These are phyloP conservation scores for Paracamarosporium sp. DNA, from an alignment of 2,329 filamentous ascomycete genomes.

Conservation along the genomic window DNA sequence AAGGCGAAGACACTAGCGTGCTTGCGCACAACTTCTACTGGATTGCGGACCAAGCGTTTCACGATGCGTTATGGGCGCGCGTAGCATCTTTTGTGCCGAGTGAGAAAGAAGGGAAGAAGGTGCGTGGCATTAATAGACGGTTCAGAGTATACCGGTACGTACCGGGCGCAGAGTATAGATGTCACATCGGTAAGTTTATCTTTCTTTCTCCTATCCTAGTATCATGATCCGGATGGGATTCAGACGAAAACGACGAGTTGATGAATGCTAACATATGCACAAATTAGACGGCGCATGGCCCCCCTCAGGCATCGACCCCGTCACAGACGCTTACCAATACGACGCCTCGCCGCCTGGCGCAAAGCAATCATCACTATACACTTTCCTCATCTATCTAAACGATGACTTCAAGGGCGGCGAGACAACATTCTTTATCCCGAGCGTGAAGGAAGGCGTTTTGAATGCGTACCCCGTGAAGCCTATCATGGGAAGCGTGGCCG, in stretches of 20 bases:
- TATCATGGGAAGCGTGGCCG: constrained; percentile 70
- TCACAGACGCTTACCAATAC: constrained; percentile 67
- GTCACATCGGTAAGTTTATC: constrained; percentile 61
- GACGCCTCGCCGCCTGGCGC: constrained; percentile 66
- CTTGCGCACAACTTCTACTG: constrained; percentile 78
- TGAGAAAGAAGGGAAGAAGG: constrained; percentile 61
- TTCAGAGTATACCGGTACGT: constrained; percentile 78
- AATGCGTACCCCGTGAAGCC: constrained; percentile 74
- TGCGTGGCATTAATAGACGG: constrained; percentile 70
- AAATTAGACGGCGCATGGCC: constrained; percentile 71
- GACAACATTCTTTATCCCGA: constrained; percentile 74
- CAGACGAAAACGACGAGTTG: too few species aligned
- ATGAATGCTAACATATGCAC: too few species aligned
- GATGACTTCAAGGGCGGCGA: constrained; percentile 76
- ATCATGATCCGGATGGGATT: too few species aligned
- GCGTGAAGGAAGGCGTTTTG: constrained; percentile 67
- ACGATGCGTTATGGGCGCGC: constrained; percentile 68
- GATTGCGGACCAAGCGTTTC: constrained; percentile 69
- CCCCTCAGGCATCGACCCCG: constrained; percentile 67
- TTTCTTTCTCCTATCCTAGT: not conserved
- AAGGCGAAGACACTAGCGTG: constrained; percentile 67
- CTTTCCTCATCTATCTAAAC: constrained; percentile 73
- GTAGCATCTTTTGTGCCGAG: constrained; percentile 65
- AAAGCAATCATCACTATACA: constrained; percentile 72
- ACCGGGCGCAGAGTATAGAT: constrained; percentile 73